Evolutionary conservation across 257 asterid genomes (phyloP), one percentile per base, ranked within the genome.

Genomic region (Cinchona pubescens): DNA sequence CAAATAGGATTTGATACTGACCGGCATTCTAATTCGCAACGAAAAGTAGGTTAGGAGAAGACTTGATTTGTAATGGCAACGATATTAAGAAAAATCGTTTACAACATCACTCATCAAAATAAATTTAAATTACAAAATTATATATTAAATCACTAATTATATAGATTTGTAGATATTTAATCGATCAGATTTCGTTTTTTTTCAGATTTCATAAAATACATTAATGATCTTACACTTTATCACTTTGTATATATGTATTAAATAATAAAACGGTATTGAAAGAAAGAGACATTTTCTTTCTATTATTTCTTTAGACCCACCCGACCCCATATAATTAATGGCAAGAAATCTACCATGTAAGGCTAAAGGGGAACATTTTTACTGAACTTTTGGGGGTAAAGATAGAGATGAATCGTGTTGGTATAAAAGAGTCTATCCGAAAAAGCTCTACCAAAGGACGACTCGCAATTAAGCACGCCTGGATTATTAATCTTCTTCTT

Each of bases 311-410:
- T 72, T 43, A 7, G 6, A 45, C 15, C 15, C 53, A 49, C 30
- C 30, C 48, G 35, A 58, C 62, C 64, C 67, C 71, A 34, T 53
- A 23, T 34, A 10, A 38, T 38, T 48, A n/a, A 56, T 35, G 65
- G n/a, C 58, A 14, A 56, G 40, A 56, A 38, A n/a, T 58, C 68
- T 6, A 11, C 7, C 19, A 19, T 40, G 76, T 29, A 59, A 23
- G 59, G 59, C 25, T 48, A 42, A 59, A 73, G 18, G 76, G 76
- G 43, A 59, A 73, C 76, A 60, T 48, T 27, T 59, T 42, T 16
- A 59, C 55, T 43, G 18, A 23, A 18, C 46, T 70, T 69, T 46
- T 46, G 60, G 42, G 18, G 74, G 45, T 23, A 48, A 67, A 67
- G 71, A 66, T 37, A 66, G 37, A 12, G 64, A 59, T 27, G 8